Percentiles rank a stretch among this genome's conserved stretches.
These are phyloP conservation scores for Candida anutae DNA, from an alignment of 1,139 yeast species.

Conservation along the genomic window DNA sequence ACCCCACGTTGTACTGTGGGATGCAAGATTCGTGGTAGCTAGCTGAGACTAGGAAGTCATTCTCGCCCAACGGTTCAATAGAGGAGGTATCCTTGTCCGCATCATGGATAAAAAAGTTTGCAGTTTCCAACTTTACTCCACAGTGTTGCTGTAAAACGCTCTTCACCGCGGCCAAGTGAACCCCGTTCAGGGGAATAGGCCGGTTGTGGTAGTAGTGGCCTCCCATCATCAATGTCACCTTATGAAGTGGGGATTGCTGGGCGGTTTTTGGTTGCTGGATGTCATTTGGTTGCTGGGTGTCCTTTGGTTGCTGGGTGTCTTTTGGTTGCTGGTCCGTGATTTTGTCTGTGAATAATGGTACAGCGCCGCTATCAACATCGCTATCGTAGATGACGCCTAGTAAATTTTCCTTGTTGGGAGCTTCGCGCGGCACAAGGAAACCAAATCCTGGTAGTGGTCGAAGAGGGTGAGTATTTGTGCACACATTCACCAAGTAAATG, in stretches of 20 bases:
- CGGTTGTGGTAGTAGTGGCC: slow-evolving; percentile 49
- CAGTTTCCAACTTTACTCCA: slow-evolving; percentile 30
- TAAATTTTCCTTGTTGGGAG: slow-evolving; percentile 43
- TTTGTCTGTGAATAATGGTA: slow-evolving; percentile 5
- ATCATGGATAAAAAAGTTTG: slow-evolving; percentile 18
- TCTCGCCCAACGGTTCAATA: slow-evolving; percentile 13
- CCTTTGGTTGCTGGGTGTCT: neutral
- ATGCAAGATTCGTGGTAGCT: slow-evolving; percentile 48
- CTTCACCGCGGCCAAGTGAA: slow-evolving; percentile 37
- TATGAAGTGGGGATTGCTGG: slow-evolving; percentile 11
- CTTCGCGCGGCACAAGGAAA: slow-evolving; percentile 62
- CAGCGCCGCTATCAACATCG: slow-evolving; percentile 52
- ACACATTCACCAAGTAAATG: slow-evolving; percentile 56
- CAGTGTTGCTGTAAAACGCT: slow-evolving; percentile 44
- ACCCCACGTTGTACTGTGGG: slow-evolving; percentile 80
- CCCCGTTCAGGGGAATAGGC: slow-evolving; percentile 39
- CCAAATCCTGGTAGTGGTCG: slow-evolving; percentile 74
- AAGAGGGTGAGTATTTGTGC: slow-evolving; percentile 18
- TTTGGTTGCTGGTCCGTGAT: too few species aligned
- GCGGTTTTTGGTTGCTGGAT: too few species aligned
- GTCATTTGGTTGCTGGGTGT: neutral
- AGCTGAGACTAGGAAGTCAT: slow-evolving; percentile 30
- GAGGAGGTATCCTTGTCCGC: slow-evolving; percentile 17
- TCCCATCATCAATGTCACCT: slow-evolving; percentile 85
- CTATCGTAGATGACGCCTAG: slow-evolving; percentile 91